Conservation (phyloP, 768 basidiomycete species). For the Tricholoma sp. region DNA sequence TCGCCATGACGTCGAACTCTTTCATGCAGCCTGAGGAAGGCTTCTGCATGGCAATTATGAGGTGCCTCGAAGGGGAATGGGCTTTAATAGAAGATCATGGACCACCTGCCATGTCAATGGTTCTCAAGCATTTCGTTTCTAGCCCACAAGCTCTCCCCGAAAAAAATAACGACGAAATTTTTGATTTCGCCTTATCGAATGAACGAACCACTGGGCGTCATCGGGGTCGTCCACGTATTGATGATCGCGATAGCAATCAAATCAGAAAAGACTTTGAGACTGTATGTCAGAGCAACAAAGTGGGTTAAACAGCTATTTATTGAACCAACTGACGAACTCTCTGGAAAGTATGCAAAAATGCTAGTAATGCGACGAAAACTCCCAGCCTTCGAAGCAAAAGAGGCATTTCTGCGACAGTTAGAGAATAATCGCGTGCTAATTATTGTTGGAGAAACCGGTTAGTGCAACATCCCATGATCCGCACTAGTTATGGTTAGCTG, state of each 20-base stretch:
- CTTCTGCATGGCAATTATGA: slow-evolving; percentile 65
- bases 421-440: slow-evolving; percentile 63
- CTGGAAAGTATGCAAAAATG: slow-evolving; percentile 47
- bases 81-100: slow-evolving; percentile 59
- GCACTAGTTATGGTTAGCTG: background rate
- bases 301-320: slow-evolving; percentile 9
- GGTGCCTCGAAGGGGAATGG: slow-evolving; percentile 69
- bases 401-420: slow-evolving; percentile 56
- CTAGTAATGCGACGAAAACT: slow-evolving; percentile 51
- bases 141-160: background rate
- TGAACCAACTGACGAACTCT: background rate
- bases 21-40: slow-evolving; percentile 66
- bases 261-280: slow-evolving; percentile 50
- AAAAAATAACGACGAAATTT: background rate
- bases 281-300: slow-evolving; percentile 36
- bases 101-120: slow-evolving; percentile 68
- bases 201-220: background rate
- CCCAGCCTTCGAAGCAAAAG: slow-evolving; percentile 70
- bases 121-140: slow-evolving; percentile 58
- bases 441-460: slow-evolving; percentile 88
- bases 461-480: slow-evolving; percentile 27
- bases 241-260: slow-evolving; percentile 41
- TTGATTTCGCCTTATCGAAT: background rate
- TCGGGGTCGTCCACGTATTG: slow-evolving; percentile 16
- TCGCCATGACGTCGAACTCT: slow-evolving; percentile 44